A percentile compares a stretch with the other conserved stretches of the same genome.
These are phyloP conservation scores for Suhomyces sp. DNA, from an alignment of 805 yeast species.

Conservation along the genomic window DNA sequence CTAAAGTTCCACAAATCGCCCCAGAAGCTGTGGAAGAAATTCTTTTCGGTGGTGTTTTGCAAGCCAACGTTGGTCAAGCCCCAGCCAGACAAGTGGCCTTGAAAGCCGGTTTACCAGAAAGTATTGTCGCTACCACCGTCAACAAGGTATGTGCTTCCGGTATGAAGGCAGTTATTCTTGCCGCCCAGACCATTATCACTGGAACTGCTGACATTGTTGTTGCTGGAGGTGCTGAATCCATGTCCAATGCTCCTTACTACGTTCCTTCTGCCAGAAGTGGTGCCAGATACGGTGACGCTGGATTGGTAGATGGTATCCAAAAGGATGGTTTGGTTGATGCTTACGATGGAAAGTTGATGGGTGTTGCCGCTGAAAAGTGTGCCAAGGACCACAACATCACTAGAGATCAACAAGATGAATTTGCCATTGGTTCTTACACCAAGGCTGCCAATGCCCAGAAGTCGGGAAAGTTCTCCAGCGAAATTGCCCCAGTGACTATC, in stretches of 20 bases:
- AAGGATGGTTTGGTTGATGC: conserved; percentile 94
- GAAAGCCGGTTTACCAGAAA: conserved; percentile 79
- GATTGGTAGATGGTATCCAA: conserved; percentile 82
- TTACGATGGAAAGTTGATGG: conserved; percentile 87
- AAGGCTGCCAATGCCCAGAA: conserved; percentile 82
- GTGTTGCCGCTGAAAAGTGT: conserved; percentile 95
- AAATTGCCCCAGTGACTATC: conserved; percentile 84
- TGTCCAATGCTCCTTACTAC: conserved; percentile 95
- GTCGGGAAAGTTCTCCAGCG: conserved; percentile 76
- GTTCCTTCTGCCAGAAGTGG: conserved; percentile 83
- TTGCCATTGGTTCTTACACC: conserved; percentile 79
- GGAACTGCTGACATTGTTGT: conserved; percentile 91
- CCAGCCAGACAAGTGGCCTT: conserved; percentile 98
- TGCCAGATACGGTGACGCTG: conserved; percentile 81
- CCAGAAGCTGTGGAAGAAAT: conserved; percentile 84
- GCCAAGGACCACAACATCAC: conserved; percentile 76
- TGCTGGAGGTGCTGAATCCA: conserved; percentile 97
- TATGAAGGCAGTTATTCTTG: conserved; percentile 85
- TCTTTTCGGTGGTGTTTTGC: conserved; percentile 87
- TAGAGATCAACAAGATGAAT: conserved; percentile 87
- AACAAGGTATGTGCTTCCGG: conserved; percentile 99
- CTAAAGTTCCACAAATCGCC: conserved; percentile 75
- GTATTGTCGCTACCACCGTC: conserved; percentile 82
- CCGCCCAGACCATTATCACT: conserved; percentile 83
- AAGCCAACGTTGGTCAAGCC: conserved; percentile 93